Evolutionary conservation across 2,329 filamentous ascomycete genomes (phyloP).

Genomic region (Penicillium sp.): DNA sequence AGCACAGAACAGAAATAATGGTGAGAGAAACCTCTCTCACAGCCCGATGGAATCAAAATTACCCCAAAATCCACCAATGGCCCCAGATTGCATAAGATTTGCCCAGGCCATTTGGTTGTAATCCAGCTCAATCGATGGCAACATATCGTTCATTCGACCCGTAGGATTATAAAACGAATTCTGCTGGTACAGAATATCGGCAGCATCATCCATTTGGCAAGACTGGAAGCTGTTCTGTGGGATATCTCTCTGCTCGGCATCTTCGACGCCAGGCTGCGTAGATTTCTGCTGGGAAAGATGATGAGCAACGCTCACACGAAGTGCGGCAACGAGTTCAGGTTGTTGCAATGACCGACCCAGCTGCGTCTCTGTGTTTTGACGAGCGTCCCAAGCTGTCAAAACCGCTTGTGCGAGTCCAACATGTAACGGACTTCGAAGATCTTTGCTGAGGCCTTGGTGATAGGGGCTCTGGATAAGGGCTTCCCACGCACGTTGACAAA

Average conservation of each 20-base stretch:
- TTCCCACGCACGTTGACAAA: constrained; percentile 62
- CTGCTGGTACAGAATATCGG: not conserved
- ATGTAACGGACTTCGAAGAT: constrained; percentile 59
- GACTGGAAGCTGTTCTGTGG: not conserved
- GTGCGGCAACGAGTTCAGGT: constrained; percentile 6
- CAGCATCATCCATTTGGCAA: not conserved
- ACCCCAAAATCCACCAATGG: constrained; percentile 8
- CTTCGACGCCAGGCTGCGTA: not conserved
- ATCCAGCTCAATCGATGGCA: not conserved
- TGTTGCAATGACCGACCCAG: constrained; percentile 39
- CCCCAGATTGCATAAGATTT: constrained; percentile 10
- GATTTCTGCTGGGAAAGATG: not conserved
- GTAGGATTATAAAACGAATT: not conserved
- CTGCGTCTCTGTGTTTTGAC: constrained; percentile 51
- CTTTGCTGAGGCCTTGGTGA: constrained; percentile 52
- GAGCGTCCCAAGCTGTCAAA: constrained; percentile 64
- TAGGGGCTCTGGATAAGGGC: constrained; percentile 60
- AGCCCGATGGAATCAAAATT: not conserved
- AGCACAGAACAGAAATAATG: not conserved
- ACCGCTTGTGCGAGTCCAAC: constrained; percentile 60
- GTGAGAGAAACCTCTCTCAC: not conserved
- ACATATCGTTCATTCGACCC: not conserved
- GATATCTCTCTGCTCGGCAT: not conserved
- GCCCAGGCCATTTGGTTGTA: constrained; percentile 14
- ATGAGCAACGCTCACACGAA: not conserved